These are phyloP conservation scores for Gracilaria gracilis DNA, from an alignment of 23 red algal species.

Conservation along the genomic window DNA sequence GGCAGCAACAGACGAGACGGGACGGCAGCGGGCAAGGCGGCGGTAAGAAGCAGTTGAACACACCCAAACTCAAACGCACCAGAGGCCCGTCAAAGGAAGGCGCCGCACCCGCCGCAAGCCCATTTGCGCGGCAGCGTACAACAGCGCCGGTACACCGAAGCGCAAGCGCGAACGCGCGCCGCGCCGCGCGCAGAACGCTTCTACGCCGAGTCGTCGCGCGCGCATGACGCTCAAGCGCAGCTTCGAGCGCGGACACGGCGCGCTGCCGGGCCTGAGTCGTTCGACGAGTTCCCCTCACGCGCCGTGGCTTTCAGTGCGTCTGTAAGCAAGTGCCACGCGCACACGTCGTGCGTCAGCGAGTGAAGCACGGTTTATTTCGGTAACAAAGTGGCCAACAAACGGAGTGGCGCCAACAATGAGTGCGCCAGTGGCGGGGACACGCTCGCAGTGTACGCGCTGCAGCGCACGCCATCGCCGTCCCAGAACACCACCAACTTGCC, in stretches of 20 bases:
- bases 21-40: no score
- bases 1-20: background rate
- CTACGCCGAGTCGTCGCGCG: slow-evolving; percentile 4
- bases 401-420: slow-evolving; percentile 45
- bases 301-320: background rate
- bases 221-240: background rate
- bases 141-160: background rate
- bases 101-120: background rate
- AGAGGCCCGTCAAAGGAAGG: background rate
- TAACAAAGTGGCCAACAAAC: background rate
- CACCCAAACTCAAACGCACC: background rate
- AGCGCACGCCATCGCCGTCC: slow-evolving; percentile 29
- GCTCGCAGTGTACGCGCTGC: slow-evolving; percentile 43
- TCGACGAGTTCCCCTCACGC: slow-evolving; percentile 15
- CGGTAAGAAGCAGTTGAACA: background rate
- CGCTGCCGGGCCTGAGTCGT: background rate
- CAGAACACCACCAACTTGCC: slow-evolving; percentile 61
- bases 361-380: background rate
- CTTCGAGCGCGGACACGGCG: background rate
- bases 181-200: slow-evolving; percentile 25
- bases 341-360: background rate
- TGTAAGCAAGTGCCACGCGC: background rate
- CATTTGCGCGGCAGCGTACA: background rate
- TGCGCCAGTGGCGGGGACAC: slow-evolving; percentile 44
- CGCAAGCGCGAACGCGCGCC: background rate